Evolutionary conservation across 805 yeast genomes (phyloP), one percentile per base, ranked within the genome.

Genomic region (Hanseniaspora meyeri): DNA sequence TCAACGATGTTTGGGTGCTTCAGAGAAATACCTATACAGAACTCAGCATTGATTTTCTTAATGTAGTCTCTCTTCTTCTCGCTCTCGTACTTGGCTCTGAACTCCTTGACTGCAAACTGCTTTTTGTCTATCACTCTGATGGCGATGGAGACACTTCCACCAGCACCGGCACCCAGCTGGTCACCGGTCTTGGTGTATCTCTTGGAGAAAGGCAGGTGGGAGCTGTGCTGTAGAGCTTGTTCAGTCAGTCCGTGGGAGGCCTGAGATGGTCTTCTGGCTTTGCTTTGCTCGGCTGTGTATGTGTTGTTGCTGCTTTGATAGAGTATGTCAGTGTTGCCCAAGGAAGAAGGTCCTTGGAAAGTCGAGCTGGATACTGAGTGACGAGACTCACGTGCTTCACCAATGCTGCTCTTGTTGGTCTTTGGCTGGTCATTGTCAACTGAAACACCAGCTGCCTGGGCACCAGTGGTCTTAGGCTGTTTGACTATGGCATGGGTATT

Each of bases 111-210:
- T 0, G 97, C 97, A 74, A 87, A 89, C 1, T 86, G 78, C 63
- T 81, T 77, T 34, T 74, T 71, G 69, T 89, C 96, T 1, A 77
- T 69, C 4, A 78, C 69, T 62, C 95, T 72, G 53, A 76, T 82
- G 48, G 87, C 83, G 50, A 89, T 73, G 63, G 82, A 81, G 37
- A 90, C 97, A 16, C 84, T 78, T 4, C 97, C 97, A 51, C 97
- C 97, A 1, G 96, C 96, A 55, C 97, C 97, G 20, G 93, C 93
- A 56, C 96, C 97, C 49, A 90, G 74, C 58, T 80, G 85, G 60
- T 88, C 91, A 54, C 95, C 95, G 55, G 85, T 82, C 66, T 83
- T 85, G 52, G 84, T 79, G 68, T 88, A 89, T 62, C 89, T 74
- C 64, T 84, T 87, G 43, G 85, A 79, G 61, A 83, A 82, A 1